Evolutionary conservation across 345 rosid genomes (phyloP).

Genomic region (Crucihimalaya himalaica): DNA sequence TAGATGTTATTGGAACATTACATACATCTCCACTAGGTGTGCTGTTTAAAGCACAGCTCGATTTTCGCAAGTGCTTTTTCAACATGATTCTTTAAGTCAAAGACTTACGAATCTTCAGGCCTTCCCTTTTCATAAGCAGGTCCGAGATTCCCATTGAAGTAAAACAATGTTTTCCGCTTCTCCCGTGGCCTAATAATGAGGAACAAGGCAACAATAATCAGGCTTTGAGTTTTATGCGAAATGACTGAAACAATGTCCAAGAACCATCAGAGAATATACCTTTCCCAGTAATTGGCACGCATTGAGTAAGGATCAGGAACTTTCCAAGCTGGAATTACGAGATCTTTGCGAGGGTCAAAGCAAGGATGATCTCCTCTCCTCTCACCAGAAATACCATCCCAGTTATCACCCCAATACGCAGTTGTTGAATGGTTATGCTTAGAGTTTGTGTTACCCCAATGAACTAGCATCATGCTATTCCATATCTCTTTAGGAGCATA

Average conservation of each 20-base stretch:
- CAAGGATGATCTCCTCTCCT: slow-evolving; percentile 93
- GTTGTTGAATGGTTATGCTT: slow-evolving; percentile 95
- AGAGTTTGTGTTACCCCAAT: slow-evolving; percentile 97
- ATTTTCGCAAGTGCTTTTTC: not conserved
- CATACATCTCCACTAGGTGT: not conserved
- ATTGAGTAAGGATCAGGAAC: slow-evolving; percentile 64
- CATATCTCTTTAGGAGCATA: slow-evolving; percentile 99
- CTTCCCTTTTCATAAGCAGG: slow-evolving; percentile 82
- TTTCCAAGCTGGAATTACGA: slow-evolving; percentile 98
- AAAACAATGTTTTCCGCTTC: slow-evolving; percentile 76
- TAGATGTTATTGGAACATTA: slow-evolving; percentile 14
- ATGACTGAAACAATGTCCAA: slow-evolving; percentile 19
- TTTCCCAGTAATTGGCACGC: slow-evolving; percentile 64
- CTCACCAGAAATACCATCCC: slow-evolving; percentile 71
- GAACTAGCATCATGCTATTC: slow-evolving; percentile 98
- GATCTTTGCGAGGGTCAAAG: slow-evolving; percentile 93
- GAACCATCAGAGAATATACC: slow-evolving; percentile 43
- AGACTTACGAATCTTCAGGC: slow-evolving; percentile 87
- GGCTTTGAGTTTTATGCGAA: not conserved
- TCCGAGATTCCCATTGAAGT: slow-evolving; percentile 97
- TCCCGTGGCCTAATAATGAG: slow-evolving; percentile 64
- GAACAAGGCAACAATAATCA: not conserved
- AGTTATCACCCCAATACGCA: slow-evolving; percentile 88
- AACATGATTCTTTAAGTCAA: not conserved
- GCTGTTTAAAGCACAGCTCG: not conserved